phyloP scores from a whole-genome alignment of 352 stramenopile genomes.

The Phytophthora idaei region DNA sequence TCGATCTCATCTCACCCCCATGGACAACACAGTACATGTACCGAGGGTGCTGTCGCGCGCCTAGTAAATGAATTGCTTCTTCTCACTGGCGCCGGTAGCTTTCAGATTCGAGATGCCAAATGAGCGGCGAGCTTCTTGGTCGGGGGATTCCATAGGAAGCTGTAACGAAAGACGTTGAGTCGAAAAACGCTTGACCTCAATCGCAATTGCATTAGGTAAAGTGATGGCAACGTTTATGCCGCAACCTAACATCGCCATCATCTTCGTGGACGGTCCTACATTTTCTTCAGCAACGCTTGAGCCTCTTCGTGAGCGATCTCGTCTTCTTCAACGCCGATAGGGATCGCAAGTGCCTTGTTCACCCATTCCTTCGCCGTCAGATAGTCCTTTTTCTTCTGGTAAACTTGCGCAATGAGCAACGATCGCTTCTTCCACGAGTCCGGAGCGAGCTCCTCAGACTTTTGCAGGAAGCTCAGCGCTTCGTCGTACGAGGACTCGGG shows the following conservation, averaged over 20 bases:
- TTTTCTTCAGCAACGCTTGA: slow-evolving; percentile 66
- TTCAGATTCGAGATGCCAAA: too few species aligned
- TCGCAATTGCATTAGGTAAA: neutral
- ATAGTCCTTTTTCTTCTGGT: slow-evolving; percentile 81
- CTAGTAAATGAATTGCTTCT: too few species aligned
- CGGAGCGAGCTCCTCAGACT: slow-evolving; percentile 76
- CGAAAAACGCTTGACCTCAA: neutral
- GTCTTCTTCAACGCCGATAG: slow-evolving; percentile 67
- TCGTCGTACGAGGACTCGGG: slow-evolving; percentile 86
- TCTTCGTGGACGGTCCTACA: slow-evolving; percentile 13
- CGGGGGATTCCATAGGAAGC: too few species aligned
- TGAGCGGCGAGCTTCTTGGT: too few species aligned
- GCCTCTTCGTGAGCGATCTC: slow-evolving; percentile 72
- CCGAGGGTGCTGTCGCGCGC: too few species aligned
- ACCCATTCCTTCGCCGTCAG: slow-evolving; percentile 72
- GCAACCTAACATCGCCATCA: neutral
- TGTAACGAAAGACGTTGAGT: too few species aligned
- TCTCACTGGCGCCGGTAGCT: too few species aligned
- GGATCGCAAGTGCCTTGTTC: slow-evolving; percentile 68
- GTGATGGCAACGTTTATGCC: neutral
- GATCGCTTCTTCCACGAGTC: slow-evolving; percentile 88
- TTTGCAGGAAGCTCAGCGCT: slow-evolving; percentile 71
- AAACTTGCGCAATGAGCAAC: slow-evolving; percentile 80
- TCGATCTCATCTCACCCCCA: too few species aligned
- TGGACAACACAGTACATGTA: too few species aligned